Base-by-base conservation (phyloP, 805 yeast species). In the Schwanniomyces pseudopolymorphus region DNA sequence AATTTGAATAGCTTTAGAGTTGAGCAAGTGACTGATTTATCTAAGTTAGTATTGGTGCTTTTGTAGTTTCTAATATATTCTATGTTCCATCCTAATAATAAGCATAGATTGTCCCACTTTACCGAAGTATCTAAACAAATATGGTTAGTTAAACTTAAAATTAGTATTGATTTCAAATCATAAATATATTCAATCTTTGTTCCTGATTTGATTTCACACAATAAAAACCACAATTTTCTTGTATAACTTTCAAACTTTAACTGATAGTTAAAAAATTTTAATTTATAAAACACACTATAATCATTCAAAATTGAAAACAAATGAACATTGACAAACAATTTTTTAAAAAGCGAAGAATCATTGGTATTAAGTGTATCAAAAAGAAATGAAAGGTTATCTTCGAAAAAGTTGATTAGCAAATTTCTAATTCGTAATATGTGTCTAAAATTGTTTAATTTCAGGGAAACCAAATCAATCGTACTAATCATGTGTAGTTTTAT, bases 281-380 rank as follows among this genome's bases (percentile, higher is more conserved):
- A 50, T 43, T 65, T 67, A 17, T 51, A 43, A 9, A 67, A 48
- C 10, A 70, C 51, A 39, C 69, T 75, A 47, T 63, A 61, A 51
- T 70, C 75, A 46, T 66, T 67, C 14, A 70, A 45, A 7, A 70
- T 63, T 4, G 73, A 57, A 45, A 61, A 70, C n/a, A 69, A 51
- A 44, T 71, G 73, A 2, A 59, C 58, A 1, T 63, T 47, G 3
- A 54, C 40, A 21, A 49, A 41, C 13, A 62, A 40, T 11, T 43
- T 46, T 14, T 37, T 25, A n/a, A 40, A 40, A 31, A 33, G 47
- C 6, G 24, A 27, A 1, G 43, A 11, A 27, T 24, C 35, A 25
- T 33, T 37, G 19, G 19, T 31, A 7, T 41, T 42, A 38, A 58
- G 28, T n/a, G 42, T 40, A 8, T 44, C 43, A 13, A 63, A 45